A percentile compares a stretch with the other conserved stretches of the same genome.
Evolutionary conservation across 164 flowering plant species (phyloP).

Genomic region (Sextonia rubra): DNA sequence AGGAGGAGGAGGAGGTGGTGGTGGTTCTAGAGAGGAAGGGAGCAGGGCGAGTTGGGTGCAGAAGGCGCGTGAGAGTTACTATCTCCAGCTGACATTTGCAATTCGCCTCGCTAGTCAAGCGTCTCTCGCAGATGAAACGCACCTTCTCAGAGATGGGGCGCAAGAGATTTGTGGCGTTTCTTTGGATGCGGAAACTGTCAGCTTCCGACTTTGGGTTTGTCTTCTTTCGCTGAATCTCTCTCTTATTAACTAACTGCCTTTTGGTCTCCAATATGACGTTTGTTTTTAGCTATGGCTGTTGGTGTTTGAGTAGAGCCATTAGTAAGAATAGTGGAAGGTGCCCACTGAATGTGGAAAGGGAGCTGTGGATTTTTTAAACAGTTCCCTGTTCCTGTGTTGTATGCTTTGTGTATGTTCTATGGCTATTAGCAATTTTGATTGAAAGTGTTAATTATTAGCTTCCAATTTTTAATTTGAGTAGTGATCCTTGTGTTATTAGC

Average conservation of each 20-base stretch:
- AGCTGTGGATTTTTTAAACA: neutral
- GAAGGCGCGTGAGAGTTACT: constrained; percentile 56
- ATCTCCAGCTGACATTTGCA: constrained; percentile 65
- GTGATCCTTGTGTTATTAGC: neutral
- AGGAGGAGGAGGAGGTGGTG: neutral
- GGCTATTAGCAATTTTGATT: neutral
- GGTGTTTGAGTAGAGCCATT: neutral
- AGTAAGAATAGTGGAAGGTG: too few relatives aligned
- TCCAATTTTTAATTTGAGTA: neutral
- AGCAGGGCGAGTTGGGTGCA: constrained; percentile 31
- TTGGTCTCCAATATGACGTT: neutral
- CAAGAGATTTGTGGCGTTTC: constrained; percentile 14
- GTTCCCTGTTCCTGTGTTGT: too few relatives aligned
- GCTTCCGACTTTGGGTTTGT: constrained; percentile 85
- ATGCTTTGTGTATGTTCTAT: neutral
- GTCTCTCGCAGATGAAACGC: constrained; percentile 35
- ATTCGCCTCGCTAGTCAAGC: constrained; percentile 55
- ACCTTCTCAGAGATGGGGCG: constrained; percentile 24
- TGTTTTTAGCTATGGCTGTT: neutral
- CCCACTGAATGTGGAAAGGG: too few relatives aligned
- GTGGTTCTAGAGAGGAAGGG: constrained; percentile 18
- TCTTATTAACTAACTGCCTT: neutral
- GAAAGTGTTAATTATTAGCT: neutral
- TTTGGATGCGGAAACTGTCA: constrained; percentile 49
- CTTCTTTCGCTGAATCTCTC: neutral